These are phyloP conservation scores for Artemisia argyi DNA, from an alignment of 129 eudicot species.

Conservation along the genomic window DNA sequence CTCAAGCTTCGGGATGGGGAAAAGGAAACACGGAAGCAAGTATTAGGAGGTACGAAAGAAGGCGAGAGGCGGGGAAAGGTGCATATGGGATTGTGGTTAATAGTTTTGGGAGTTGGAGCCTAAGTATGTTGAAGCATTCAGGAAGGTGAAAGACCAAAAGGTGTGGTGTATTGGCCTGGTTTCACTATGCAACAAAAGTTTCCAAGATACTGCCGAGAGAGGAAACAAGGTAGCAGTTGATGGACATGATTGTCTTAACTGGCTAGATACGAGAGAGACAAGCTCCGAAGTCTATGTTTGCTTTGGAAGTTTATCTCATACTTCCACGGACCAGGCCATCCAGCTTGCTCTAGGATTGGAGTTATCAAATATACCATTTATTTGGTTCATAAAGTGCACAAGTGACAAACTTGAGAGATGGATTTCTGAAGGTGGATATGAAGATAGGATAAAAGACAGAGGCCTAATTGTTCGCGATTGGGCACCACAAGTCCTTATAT, in stretches of 20 bases:
- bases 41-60: neutral
- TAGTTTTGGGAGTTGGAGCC: slow-evolving; percentile 53
- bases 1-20: slow-evolving; percentile 25
- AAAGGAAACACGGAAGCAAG: neutral
- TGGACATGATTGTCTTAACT: slow-evolving; percentile 26
- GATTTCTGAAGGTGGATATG: neutral
- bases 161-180: slow-evolving; percentile 68
- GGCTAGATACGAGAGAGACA: slow-evolving; percentile 19
- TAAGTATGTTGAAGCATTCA: slow-evolving; percentile 31
- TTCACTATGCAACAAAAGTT: slow-evolving; percentile 41
- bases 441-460: too few species aligned
- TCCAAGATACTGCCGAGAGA: slow-evolving; percentile 38
- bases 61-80: slow-evolving; percentile 1
- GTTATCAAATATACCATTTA: slow-evolving; percentile 32
- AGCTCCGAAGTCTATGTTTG: slow-evolving; percentile 45
- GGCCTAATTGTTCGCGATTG: too few species aligned
- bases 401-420: slow-evolving; percentile 35
- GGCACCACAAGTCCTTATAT: too few species aligned
- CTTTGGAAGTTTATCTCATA: slow-evolving; percentile 42
- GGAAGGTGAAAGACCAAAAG: slow-evolving; percentile 28
- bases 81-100: slow-evolving; percentile 42
- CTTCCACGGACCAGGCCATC: slow-evolving; percentile 22
- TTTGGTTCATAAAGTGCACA: slow-evolving; percentile 34
- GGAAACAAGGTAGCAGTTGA: slow-evolving; percentile 41
- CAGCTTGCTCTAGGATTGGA: slow-evolving; percentile 53